Evolutionary conservation across 768 basidiomycete species (phyloP).

Genomic region (Mycena epipterygia): DNA sequence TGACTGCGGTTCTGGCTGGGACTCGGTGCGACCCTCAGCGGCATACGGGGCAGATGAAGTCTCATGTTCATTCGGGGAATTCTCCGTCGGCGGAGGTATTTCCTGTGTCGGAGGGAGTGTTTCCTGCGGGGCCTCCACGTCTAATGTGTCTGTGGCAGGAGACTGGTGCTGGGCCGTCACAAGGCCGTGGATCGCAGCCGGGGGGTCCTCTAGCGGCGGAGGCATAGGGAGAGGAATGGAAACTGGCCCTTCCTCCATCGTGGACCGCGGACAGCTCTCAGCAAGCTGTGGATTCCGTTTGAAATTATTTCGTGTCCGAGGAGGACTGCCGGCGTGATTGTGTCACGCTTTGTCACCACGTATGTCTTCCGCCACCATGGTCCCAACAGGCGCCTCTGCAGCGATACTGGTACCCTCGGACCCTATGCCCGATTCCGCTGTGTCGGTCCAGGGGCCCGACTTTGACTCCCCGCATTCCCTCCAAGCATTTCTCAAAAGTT

Average conservation of each 20-base stretch:
- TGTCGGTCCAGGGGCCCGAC: conserved; percentile 89
- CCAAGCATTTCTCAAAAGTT: conserved; percentile 78
- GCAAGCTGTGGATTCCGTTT: conserved; percentile 6
- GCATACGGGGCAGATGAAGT: not conserved
- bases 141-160: conserved; percentile 7
- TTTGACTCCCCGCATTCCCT: conserved; percentile 81
- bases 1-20: not conserved
- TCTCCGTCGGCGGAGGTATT: not conserved
- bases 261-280: conserved; percentile 39
- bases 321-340: too few relatives aligned
- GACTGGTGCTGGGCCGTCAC: conserved; percentile 3
- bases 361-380: conserved; percentile 22
- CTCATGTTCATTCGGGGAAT: not conserved
- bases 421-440: conserved; percentile 72
- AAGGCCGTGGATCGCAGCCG: not conserved
- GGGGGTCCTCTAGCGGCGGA: conserved; percentile 30
- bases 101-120: conserved; percentile 8
- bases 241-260: conserved; percentile 35
- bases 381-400: conserved; percentile 75
- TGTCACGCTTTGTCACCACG: not conserved
- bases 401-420: conserved; percentile 86
- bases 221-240: conserved; percentile 43
- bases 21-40: conserved; percentile 2
- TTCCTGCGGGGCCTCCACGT: conserved; percentile 21
- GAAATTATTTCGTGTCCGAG: conserved; percentile 11